These are phyloP conservation scores for Microbotryomycetes sp. DNA, from an alignment of 1,284 basidiomycete species.

Conservation along the genomic window DNA sequence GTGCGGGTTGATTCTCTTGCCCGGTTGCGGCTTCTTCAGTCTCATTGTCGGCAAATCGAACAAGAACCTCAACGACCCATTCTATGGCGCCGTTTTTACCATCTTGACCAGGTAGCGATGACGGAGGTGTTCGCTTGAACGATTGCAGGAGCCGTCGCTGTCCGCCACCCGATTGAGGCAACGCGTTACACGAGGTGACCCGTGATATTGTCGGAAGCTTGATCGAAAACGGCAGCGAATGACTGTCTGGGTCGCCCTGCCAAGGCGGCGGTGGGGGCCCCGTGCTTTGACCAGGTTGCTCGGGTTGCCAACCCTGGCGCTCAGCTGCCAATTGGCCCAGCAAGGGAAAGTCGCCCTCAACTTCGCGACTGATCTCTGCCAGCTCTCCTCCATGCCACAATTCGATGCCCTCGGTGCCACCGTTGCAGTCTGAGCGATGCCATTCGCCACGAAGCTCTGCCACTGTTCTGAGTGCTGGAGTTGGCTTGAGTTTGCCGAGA, in stretches of 20 bases:
- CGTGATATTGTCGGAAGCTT: neutral
- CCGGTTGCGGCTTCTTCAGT: neutral
- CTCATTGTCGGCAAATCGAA: neutral
- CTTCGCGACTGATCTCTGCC: conserved; percentile 4
- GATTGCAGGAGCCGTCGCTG: neutral
- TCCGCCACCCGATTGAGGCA: neutral
- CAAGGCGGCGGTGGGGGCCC: neutral
- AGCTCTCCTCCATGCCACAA: conserved; percentile 2
- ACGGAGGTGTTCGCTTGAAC: neutral
- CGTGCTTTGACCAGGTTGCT: neutral
- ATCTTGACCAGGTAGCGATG: neutral
- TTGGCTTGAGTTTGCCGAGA: neutral
- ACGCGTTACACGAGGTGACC: neutral
- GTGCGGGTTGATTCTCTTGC: neutral
- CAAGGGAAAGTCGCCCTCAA: conserved; percentile 1
- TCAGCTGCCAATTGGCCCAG: too few relatives aligned
- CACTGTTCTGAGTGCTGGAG: neutral
- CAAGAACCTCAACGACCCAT: conserved; percentile 9
- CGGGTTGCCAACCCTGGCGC: too few relatives aligned
- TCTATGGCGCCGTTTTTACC: neutral
- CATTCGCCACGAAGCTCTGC: neutral
- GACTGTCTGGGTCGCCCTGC: neutral
- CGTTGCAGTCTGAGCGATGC: neutral
- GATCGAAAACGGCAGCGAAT: conserved; percentile 1
- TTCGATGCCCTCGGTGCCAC: neutral